phyloP scores from a whole-genome alignment of 441 rosid genomes.

The Erodium texanum region DNA sequence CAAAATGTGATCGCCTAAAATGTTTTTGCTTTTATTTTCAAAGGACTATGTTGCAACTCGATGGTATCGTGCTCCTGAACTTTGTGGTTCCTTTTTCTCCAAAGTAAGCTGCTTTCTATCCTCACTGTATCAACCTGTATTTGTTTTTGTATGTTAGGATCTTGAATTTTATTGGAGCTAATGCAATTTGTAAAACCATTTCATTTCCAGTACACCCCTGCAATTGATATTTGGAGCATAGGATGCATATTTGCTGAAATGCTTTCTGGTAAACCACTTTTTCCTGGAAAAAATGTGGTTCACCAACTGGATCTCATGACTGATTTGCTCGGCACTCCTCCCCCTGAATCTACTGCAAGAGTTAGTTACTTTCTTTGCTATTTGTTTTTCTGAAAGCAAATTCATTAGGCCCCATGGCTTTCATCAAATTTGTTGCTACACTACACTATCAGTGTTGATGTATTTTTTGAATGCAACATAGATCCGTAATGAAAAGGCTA shows the following conservation, averaged over 20 bases:
- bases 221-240: slow-evolving; percentile 97
- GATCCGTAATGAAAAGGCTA: slow-evolving; percentile 99
- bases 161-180: neutral
- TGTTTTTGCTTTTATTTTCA: slow-evolving; percentile 8
- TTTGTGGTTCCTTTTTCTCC: slow-evolving; percentile 97
- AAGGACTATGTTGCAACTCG: slow-evolving; percentile 99
- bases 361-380: slow-evolving; percentile 30
- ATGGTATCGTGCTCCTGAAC: slow-evolving; percentile 99
- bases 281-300: slow-evolving; percentile 97
- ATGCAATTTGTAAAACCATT: neutral
- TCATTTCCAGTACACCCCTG: slow-evolving; percentile 76
- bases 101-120: slow-evolving; percentile 50
- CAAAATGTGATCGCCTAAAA: neutral
- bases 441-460: neutral
- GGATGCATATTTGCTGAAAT: slow-evolving; percentile 99
- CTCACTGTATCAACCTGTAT: slow-evolving; percentile 7
- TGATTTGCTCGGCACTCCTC: slow-evolving; percentile 92
- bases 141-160: too few relatives aligned
- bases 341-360: slow-evolving; percentile 68
- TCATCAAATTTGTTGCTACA: neutral
- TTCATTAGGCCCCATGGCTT: neutral
- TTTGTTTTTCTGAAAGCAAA: neutral
- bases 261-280: slow-evolving; percentile 87
- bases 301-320: slow-evolving; percentile 98
- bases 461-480: slow-evolving; percentile 22